Conservation (phyloP, 2,329 filamentous ascomycete species). For the Aspergillus sp. region DNA sequence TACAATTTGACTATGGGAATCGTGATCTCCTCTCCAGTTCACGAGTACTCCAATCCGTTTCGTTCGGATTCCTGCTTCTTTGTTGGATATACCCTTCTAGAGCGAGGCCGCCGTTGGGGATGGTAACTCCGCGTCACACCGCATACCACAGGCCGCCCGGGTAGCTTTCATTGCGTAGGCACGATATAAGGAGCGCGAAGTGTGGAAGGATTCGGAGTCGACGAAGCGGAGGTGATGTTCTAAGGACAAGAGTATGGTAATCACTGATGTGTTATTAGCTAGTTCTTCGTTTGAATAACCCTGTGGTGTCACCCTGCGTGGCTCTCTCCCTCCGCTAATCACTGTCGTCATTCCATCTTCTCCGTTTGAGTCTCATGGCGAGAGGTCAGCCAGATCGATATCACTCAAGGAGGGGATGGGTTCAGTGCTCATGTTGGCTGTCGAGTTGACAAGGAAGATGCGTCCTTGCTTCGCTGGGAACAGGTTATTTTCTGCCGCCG, state of each 20-base stretch:
- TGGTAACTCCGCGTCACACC: neutral
- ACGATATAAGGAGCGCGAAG: neutral
- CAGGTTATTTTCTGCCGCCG: neutral
- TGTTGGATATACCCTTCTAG: neutral
- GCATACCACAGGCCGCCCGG: neutral
- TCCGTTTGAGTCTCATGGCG: neutral
- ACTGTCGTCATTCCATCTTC: neutral
- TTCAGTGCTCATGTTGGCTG: too few relatives aligned
- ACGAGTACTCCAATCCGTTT: neutral
- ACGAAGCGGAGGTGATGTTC: neutral
- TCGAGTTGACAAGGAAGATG: neutral
- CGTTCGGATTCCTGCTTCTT: neutral
- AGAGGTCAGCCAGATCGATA: too few relatives aligned
- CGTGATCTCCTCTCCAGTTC: too few relatives aligned
- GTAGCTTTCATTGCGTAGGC: neutral
- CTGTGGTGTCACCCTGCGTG: neutral
- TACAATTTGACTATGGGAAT: too few relatives aligned
- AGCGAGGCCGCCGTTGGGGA: neutral
- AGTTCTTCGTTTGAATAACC: neutral
- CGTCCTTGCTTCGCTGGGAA: neutral
- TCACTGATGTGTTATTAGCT: neutral
- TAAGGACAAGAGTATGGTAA: neutral
- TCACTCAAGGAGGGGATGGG: too few relatives aligned
- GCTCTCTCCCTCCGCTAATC: neutral
- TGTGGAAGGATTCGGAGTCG: neutral